Evolutionary conservation across 2,329 filamentous ascomycete species (phyloP).

Genomic region (Penicillium sp.): DNA sequence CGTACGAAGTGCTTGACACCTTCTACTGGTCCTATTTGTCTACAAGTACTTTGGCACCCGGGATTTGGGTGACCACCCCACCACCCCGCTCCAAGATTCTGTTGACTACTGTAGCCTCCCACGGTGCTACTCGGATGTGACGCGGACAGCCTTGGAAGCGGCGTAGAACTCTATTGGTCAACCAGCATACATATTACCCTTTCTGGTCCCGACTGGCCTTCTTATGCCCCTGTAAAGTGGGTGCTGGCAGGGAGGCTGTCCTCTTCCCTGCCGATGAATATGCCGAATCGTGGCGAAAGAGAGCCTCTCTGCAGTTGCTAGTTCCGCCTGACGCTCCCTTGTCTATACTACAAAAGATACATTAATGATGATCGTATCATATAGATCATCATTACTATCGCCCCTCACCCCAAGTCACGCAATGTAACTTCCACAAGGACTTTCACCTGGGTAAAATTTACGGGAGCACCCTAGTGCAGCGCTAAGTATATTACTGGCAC

Average conservation of each 20-base stretch:
- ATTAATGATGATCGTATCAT: neutral
- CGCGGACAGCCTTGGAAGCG: slow-evolving; percentile 4
- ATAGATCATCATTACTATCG: neutral
- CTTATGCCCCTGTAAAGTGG: neutral
- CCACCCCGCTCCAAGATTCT: slow-evolving; percentile 6
- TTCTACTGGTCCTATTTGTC: neutral
- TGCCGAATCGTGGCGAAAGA: neutral
- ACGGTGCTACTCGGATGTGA: neutral
- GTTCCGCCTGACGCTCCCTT: neutral
- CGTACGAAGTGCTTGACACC: neutral
- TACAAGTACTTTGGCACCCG: neutral
- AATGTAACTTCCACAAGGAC: neutral
- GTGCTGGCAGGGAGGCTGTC: neutral
- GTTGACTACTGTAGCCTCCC: neutral
- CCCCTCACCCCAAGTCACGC: neutral
- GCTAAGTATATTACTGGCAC: neutral
- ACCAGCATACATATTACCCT: neutral
- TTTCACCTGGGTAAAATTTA: neutral
- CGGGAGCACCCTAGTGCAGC: neutral
- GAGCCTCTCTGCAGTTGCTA: neutral
- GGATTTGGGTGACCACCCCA: slow-evolving; percentile 2
- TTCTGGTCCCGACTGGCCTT: neutral
- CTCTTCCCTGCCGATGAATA: neutral
- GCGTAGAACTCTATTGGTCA: neutral
- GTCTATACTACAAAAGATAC: neutral